Evolutionary conservation across 495 filamentous ascomycete species (phyloP).

Genomic region (Xeromyces bisporus): DNA sequence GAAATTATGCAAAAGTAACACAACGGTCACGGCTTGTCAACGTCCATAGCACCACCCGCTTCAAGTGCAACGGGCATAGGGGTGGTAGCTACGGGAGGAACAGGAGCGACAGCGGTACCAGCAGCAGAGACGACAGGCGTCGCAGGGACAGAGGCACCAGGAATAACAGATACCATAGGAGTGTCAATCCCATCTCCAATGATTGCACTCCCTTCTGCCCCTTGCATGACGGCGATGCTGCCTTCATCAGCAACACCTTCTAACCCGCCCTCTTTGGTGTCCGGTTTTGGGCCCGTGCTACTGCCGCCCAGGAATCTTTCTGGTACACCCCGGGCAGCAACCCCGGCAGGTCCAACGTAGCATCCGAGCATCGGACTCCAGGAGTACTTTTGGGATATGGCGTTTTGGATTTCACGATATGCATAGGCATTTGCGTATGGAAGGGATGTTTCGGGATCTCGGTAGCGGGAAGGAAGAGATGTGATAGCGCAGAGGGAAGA

Average conservation of each 20-base stretch:
- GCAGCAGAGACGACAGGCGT: too few relatives aligned
- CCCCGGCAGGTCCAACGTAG: slow-evolving; percentile 47
- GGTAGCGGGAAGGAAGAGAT: slow-evolving; percentile 56
- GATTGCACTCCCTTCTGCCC: slow-evolving; percentile 3
- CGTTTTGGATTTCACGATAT: slow-evolving; percentile 49
- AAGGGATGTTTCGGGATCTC: slow-evolving; percentile 60
- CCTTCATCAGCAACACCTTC: slow-evolving; percentile 2
- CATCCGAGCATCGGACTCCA: slow-evolving; percentile 64
- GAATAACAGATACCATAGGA: too few relatives aligned
- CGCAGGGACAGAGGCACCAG: too few relatives aligned
- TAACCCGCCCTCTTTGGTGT: slow-evolving; percentile 4
- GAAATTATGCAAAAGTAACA: too few relatives aligned
- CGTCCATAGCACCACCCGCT: slow-evolving; percentile 11
- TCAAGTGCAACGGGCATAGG: slow-evolving; percentile 2
- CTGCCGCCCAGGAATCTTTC: slow-evolving; percentile 37
- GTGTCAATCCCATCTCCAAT: slow-evolving; percentile 3
- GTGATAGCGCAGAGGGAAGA: slow-evolving; percentile 61
- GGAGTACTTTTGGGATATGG: slow-evolving; percentile 41
- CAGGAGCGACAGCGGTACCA: slow-evolving; percentile 2
- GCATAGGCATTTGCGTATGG: slow-evolving; percentile 60
- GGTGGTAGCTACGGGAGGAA: slow-evolving; percentile 1
- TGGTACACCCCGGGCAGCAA: slow-evolving; percentile 51
- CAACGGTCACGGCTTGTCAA: slow-evolving; percentile 7
- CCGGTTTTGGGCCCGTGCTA: not conserved
- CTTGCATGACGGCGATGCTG: not conserved